A percentile compares a stretch with the other conserved stretches of the same genome.
phyloP scores from a whole-genome alignment of 2,329 filamentous ascomycete genomes.

The Penicillium sclerotigenum region DNA sequence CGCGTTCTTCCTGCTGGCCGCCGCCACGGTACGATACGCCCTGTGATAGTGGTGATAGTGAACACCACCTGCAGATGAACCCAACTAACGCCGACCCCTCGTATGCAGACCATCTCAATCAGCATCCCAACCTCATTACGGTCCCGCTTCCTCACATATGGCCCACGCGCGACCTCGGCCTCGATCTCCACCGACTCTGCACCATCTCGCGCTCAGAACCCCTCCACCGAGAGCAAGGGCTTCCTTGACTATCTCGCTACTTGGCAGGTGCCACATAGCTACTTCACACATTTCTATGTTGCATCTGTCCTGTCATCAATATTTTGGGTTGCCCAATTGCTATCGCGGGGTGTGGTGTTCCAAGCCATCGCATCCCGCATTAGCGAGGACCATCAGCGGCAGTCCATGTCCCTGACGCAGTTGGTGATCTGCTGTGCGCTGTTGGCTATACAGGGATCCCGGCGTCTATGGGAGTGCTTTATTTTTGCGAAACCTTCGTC shows the following conservation, averaged over 20 bases:
- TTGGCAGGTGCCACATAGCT: conserved; percentile 74
- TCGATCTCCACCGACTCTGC: conserved; percentile 14
- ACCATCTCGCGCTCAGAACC: neutral
- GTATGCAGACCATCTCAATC: conserved; percentile 47
- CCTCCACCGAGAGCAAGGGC: conserved; percentile 3
- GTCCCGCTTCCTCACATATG: conserved; percentile 59
- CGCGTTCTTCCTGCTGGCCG: conserved; percentile 38
- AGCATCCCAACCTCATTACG: conserved; percentile 51
- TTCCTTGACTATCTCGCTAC: conserved; percentile 52
- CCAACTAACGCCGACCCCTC: conserved; percentile 11
- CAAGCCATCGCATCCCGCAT: conserved; percentile 46
- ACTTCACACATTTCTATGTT: conserved; percentile 86
- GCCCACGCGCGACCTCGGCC: conserved; percentile 48
- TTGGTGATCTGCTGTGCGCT: conserved; percentile 66
- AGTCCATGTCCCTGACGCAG: conserved; percentile 60
- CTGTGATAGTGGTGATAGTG: conserved; percentile 17
- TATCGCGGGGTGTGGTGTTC: conserved; percentile 55
- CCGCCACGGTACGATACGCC: conserved; percentile 36
- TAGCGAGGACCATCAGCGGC: conserved; percentile 32
- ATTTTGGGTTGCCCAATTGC: conserved; percentile 70
- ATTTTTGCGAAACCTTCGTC: conserved; percentile 62
- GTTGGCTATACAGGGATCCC: conserved; percentile 70
- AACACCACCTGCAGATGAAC: conserved; percentile 34
- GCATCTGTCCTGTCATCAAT: conserved; percentile 65
- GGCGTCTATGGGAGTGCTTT: conserved; percentile 74